These are phyloP conservation scores for Paxillus rubicundulus DNA, from an alignment of 768 basidiomycete species.

Conservation along the genomic window DNA sequence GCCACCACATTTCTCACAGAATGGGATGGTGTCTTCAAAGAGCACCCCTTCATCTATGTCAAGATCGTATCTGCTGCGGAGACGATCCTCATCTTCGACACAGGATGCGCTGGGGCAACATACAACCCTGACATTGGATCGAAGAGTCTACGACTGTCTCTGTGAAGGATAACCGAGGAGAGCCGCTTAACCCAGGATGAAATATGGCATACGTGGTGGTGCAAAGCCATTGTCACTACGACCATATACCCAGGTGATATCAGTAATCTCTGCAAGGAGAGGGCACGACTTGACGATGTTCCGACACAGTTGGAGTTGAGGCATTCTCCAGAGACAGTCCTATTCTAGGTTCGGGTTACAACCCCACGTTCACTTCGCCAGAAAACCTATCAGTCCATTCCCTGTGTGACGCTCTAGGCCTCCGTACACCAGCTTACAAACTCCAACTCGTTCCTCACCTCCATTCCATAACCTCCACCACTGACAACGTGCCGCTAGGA, in stretches of 20 bases:
- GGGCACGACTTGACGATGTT: neutral
- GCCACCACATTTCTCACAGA: slow-evolving; percentile 44
- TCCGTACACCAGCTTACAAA: slow-evolving; percentile 44
- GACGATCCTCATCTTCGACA: slow-evolving; percentile 51
- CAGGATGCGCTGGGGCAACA: slow-evolving; percentile 52
- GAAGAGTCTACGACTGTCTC: slow-evolving; percentile 42
- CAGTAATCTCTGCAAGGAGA: neutral
- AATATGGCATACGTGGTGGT: slow-evolving; percentile 46
- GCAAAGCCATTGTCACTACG: slow-evolving; percentile 55
- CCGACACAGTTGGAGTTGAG: slow-evolving; percentile 44
- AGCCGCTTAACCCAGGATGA: slow-evolving; percentile 44
- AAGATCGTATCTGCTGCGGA: slow-evolving; percentile 39
- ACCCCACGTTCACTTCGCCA: slow-evolving; percentile 42
- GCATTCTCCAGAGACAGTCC: slow-evolving; percentile 47
- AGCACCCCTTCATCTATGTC: slow-evolving; percentile 55
- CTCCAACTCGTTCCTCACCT: slow-evolving; percentile 46
- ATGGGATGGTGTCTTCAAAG: slow-evolving; percentile 48
- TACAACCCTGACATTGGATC: slow-evolving; percentile 38
- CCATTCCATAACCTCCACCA: slow-evolving; percentile 29
- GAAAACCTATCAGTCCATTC: slow-evolving; percentile 44
- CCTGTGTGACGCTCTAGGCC: slow-evolving; percentile 41
- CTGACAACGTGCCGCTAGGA: slow-evolving; percentile 26
- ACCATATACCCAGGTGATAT: slow-evolving; percentile 51
- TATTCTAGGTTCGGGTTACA: slow-evolving; percentile 48
- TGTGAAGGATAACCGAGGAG: slow-evolving; percentile 41